Percentiles rank a stretch among this genome's conserved stretches.
These are phyloP conservation scores for Lactarius sp. DNA, from an alignment of 768 basidiomycete genomes.

Conservation along the genomic window DNA sequence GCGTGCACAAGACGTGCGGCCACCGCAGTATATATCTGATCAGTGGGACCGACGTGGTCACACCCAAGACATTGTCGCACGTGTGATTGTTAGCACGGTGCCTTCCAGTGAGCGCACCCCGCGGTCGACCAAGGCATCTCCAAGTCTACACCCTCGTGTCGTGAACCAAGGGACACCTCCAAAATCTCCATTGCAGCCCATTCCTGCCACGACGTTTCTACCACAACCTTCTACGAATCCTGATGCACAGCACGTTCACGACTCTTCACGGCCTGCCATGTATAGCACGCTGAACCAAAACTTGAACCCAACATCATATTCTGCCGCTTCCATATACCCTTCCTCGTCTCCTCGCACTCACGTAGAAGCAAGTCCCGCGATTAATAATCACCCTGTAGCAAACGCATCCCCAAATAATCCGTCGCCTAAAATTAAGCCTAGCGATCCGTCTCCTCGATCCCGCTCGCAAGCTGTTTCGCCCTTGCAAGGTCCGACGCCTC, in stretches of 20 bases:
- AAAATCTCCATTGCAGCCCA: conserved; percentile 6
- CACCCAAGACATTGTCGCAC: conserved; percentile 3
- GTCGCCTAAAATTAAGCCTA: conserved; percentile 18
- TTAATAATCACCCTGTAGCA: conserved; percentile 16
- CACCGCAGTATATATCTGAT: conserved; percentile 6
- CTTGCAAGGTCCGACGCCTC: conserved; percentile 15
- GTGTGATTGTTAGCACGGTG: conserved; percentile 8
- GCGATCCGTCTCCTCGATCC: conserved; percentile 25
- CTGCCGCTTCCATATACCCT: conserved; percentile 23
- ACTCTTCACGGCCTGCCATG: conserved; percentile 21
- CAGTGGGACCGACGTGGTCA: conserved; percentile 18
- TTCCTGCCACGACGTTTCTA: not conserved
- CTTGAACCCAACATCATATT: conserved; percentile 21
- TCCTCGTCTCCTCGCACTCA: conserved; percentile 17
- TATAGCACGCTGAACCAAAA: conserved; percentile 13
- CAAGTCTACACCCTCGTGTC: conserved; percentile 18
- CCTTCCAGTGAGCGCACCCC: conserved; percentile 23
- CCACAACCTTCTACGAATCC: not conserved
- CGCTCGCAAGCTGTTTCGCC: conserved; percentile 14
- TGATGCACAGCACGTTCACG: conserved; percentile 16
- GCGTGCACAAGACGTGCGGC: conserved; percentile 6
- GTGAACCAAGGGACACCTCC: conserved; percentile 25
- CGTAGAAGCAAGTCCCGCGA: conserved; percentile 19
- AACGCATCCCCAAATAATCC: conserved; percentile 21
- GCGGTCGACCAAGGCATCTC: conserved; percentile 23